Conservation (phyloP, 1,139 yeast genomes). For the Eremothecium cymbalariae region DNA sequence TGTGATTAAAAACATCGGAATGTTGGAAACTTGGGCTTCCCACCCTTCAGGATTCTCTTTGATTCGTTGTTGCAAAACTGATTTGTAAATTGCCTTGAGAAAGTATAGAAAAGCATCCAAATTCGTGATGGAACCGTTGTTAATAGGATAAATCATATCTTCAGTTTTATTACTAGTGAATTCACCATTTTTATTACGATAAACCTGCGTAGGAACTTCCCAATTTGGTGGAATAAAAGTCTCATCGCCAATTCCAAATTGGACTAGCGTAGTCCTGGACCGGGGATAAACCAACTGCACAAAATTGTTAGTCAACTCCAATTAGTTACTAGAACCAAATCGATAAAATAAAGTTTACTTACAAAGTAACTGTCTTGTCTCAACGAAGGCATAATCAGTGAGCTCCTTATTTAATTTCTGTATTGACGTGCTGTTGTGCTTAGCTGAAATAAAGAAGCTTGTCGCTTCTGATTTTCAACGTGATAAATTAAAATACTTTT, state of each 20-base stretch:
- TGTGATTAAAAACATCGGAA: constrained; percentile 56
- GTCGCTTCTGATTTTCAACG: background rate
- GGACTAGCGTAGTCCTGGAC: constrained; percentile 63
- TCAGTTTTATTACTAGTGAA: constrained; percentile 17
- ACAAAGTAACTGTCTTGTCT: constrained; percentile 38
- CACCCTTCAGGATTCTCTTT: constrained; percentile 43
- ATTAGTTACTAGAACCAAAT: constrained; percentile 8
- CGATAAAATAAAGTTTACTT: constrained; percentile 15
- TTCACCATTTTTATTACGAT: constrained; percentile 37
- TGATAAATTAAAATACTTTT: background rate
- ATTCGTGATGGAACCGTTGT: constrained; percentile 54
- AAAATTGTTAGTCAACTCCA: constrained; percentile 7
- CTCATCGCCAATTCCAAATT: constrained; percentile 70
- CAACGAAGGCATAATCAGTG: constrained; percentile 37
- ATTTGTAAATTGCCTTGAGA: constrained; percentile 50
- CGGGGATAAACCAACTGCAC: constrained; percentile 66
- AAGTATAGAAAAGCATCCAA: constrained; percentile 65
- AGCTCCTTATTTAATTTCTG: background rate
- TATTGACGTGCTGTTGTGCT: background rate
- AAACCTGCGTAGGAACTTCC: constrained; percentile 70
- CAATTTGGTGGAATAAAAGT: constrained; percentile 68
- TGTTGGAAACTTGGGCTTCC: constrained; percentile 29
- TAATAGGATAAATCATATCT: constrained; percentile 46
- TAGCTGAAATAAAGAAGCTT: background rate
- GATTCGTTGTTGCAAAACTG: constrained; percentile 36